A percentile compares a stretch with the other conserved stretches of the same genome.
Evolutionary conservation across 2,329 filamentous ascomycete genomes (phyloP).

Genomic region (Aspergillus ibericus): DNA sequence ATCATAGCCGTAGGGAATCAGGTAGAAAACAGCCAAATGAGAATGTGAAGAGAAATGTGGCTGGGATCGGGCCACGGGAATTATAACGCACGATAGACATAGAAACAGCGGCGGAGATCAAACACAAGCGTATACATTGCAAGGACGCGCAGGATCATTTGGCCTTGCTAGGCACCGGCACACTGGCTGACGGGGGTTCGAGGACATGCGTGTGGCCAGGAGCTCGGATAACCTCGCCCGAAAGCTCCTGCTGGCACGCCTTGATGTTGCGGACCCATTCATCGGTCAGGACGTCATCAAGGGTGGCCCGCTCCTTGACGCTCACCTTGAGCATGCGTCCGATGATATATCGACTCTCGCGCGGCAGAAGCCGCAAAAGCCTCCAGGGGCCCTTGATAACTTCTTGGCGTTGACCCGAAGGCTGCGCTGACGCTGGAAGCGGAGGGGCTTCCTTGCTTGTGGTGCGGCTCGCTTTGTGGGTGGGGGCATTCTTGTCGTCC

Average conservation of each 20-base stretch:
- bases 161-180: constrained; percentile 38
- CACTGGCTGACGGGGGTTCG: constrained; percentile 59
- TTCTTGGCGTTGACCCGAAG: constrained; percentile 55
- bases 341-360: constrained; percentile 87
- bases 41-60: constrained; percentile 8
- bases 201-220: constrained; percentile 81
- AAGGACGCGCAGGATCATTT: constrained; percentile 24
- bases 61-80: not conserved
- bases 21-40: constrained; percentile 1
- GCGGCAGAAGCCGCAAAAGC: constrained; percentile 78
- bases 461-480: constrained; percentile 32
- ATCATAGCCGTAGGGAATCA: constrained; percentile 11
- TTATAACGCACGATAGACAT: constrained; percentile 11
- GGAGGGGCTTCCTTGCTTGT: constrained; percentile 44
- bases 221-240: constrained; percentile 69
- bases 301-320: constrained; percentile 75
- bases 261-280: constrained; percentile 84
- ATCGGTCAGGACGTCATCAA: constrained; percentile 83
- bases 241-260: constrained; percentile 77
- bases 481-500: constrained; percentile 15
- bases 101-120: constrained; percentile 8
- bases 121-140: constrained; percentile 10
- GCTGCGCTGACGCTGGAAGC: constrained; percentile 29
- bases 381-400: constrained; percentile 92
- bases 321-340: constrained; percentile 90